Conservation (phyloP, 2,329 filamentous ascomycete genomes). For the Ceratocystis harringtonii region DNA sequence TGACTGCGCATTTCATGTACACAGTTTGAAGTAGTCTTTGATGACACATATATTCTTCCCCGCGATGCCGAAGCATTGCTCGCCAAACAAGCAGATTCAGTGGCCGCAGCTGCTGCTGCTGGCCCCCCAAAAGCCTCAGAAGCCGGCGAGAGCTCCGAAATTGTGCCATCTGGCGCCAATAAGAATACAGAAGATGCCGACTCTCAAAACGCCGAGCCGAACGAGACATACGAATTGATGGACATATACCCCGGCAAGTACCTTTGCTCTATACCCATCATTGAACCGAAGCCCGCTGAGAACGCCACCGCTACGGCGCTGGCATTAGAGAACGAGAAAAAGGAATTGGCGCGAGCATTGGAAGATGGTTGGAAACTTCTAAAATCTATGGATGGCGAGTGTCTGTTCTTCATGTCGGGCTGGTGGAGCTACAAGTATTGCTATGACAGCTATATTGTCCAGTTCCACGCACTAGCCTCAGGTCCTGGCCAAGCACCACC, state of each 20-base stretch:
- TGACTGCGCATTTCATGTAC: neutral
- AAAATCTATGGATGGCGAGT: slow-evolving; percentile 59
- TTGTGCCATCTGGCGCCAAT: slow-evolving; percentile 24
- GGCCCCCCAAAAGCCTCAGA: neutral
- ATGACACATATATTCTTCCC: slow-evolving; percentile 56
- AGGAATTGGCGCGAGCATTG: slow-evolving; percentile 63
- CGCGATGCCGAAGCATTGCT: slow-evolving; percentile 51
- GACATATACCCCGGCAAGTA: slow-evolving; percentile 55
- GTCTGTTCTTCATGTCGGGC: slow-evolving; percentile 66
- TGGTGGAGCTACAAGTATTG: slow-evolving; percentile 98
- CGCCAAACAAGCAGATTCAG: slow-evolving; percentile 23
- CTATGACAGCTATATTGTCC: slow-evolving; percentile 72
- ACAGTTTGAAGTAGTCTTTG: slow-evolving; percentile 69
- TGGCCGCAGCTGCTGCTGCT: slow-evolving; percentile 21
- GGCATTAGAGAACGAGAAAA: slow-evolving; percentile 59
- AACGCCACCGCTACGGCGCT: slow-evolving; percentile 53
- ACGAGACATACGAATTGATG: slow-evolving; percentile 54
- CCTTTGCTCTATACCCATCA: slow-evolving; percentile 68
- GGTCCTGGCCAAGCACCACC: slow-evolving; percentile 55
- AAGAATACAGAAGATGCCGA: neutral
- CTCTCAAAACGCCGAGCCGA: slow-evolving; percentile 18
- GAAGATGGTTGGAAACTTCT: slow-evolving; percentile 68
- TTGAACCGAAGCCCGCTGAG: slow-evolving; percentile 41
- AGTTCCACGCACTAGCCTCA: slow-evolving; percentile 72
- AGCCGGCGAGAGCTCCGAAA: slow-evolving; percentile 22